Base-by-base conservation (phyloP, 2,329 filamentous ascomycete species). In the Fusarium sp. region DNA sequence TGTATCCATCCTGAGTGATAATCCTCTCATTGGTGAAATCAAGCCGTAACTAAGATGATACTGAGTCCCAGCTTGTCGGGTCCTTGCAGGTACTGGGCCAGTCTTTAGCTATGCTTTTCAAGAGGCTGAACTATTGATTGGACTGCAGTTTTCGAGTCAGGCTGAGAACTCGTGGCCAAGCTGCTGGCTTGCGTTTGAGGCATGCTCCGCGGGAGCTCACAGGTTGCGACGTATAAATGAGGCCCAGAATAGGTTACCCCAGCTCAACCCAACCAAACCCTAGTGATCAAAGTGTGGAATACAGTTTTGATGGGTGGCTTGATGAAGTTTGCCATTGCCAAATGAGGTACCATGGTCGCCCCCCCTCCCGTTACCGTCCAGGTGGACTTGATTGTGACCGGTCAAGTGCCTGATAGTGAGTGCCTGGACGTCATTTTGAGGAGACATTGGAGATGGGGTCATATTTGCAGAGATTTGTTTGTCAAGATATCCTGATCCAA, bases 281-380 rank as follows among this genome's bases (percentile, higher is more conserved):
- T 66, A 43, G 28, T 33, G 53, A 61, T 37, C 58, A 66, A 61
- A 49, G 38, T 52, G 41, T 37, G 56, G 46, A 35, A 57, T 42
- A 33, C 20, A 29, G 15, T 33, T 63, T 62, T 41, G 35, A 56
- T 43, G 33, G 44, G 60, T 67, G 57, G 57, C 60, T 66, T 57
- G 55, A 47, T 53, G 41, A 63, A 41, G 35, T 9, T 15, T 57
- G 69, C 71, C 73, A 80, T 80, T 79, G 77, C 69, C 78, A 73
- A 79, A 80, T 79, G 70, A 76, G 67, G 42, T 63, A 39, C 26
- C 41, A 49, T 42, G 35, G 58, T 74, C 61, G 57, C 73, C 74
- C 75, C 75, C 75, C 76, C 67, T 73, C 66, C 55, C 64, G 60
- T 42, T 77, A 71, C 69, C 69, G 60, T 37, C 62, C 58, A 35